Percentiles rank a stretch among this genome's conserved stretches.
These are phyloP conservation scores for Coemansia sp. DNA, from an alignment of 192 early-diverging fungal species.

Conservation along the genomic window DNA sequence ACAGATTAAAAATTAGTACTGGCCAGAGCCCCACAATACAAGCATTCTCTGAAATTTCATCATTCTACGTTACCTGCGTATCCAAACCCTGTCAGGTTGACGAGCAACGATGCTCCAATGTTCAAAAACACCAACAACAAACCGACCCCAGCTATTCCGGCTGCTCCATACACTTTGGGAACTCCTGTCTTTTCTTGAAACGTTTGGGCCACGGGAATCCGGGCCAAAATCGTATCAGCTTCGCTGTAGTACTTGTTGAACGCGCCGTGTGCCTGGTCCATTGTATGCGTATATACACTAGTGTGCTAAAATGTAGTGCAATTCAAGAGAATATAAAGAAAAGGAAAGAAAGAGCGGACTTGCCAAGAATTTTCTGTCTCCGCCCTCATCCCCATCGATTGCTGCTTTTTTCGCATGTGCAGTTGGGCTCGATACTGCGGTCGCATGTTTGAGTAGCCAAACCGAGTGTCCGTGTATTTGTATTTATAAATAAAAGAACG, in stretches of 20 bases:
- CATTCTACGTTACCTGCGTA: constrained; percentile 68
- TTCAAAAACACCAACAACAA: constrained; percentile 89
- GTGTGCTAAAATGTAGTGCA: not conserved
- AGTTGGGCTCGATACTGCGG: too few relatives aligned
- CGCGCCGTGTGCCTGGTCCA: constrained; percentile 44
- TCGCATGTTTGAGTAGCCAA: too few relatives aligned
- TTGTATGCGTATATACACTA: constrained; percentile 7
- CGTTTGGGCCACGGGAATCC: constrained; percentile 62
- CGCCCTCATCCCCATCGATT: too few relatives aligned
- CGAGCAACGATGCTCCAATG: constrained; percentile 73
- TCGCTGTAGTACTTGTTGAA: constrained; percentile 48
- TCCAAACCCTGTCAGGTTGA: constrained; percentile 85
- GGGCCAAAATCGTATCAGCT: constrained; percentile 70
- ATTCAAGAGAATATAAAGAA: not conserved
- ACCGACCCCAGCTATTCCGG: constrained; percentile 61
- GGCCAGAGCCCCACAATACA: too few relatives aligned
- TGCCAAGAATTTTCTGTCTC: too few relatives aligned
- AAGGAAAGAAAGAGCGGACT: too few relatives aligned
- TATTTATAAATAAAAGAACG: too few relatives aligned
- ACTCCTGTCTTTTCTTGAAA: constrained; percentile 77
- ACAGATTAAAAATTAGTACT: not conserved
- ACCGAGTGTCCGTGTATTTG: too few relatives aligned
- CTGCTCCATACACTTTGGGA: constrained; percentile 80
- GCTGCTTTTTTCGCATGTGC: too few relatives aligned
- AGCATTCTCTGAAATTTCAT: not conserved